phyloP scores from a whole-genome alignment of 2,329 filamentous ascomycete genomes.

The Fusarium pseudocircinatum region DNA sequence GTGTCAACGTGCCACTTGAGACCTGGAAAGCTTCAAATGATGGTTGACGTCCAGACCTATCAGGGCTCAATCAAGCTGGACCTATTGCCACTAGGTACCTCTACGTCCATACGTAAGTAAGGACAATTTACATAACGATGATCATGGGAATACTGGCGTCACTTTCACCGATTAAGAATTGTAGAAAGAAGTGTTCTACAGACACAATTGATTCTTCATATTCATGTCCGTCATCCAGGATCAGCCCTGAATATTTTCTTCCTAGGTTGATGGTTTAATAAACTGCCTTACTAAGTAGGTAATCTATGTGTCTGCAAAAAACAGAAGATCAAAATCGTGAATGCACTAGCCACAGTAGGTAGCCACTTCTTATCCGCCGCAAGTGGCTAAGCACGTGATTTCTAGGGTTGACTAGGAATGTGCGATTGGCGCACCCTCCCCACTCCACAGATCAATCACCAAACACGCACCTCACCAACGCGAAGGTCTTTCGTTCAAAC shows the following conservation, averaged over 20 bases:
- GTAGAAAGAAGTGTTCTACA: background rate
- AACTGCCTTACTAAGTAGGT: background rate
- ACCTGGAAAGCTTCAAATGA: constrained; percentile 1
- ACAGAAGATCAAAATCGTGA: too few species aligned
- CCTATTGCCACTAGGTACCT: background rate
- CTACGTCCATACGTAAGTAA: background rate
- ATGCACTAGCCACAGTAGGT: background rate
- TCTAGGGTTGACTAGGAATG: constrained; percentile 43
- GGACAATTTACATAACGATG: background rate
- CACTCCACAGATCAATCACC: constrained; percentile 52
- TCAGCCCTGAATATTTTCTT: background rate
- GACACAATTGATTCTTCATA: background rate
- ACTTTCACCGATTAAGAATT: background rate
- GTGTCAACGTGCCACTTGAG: constrained; percentile 16
- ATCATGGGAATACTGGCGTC: background rate
- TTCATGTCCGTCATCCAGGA: background rate
- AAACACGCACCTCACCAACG: constrained; percentile 53
- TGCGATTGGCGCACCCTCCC: constrained; percentile 45
- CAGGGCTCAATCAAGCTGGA: background rate
- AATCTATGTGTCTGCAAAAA: background rate
- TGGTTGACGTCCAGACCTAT: background rate
- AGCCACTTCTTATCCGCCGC: background rate
- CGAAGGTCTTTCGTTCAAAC: constrained; percentile 59
- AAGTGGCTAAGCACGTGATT: constrained; percentile 46
- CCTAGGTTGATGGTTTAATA: background rate